phyloP scores from a whole-genome alignment of 2,329 filamentous ascomycete genomes.

The Fusarium tanahbumbuense region DNA sequence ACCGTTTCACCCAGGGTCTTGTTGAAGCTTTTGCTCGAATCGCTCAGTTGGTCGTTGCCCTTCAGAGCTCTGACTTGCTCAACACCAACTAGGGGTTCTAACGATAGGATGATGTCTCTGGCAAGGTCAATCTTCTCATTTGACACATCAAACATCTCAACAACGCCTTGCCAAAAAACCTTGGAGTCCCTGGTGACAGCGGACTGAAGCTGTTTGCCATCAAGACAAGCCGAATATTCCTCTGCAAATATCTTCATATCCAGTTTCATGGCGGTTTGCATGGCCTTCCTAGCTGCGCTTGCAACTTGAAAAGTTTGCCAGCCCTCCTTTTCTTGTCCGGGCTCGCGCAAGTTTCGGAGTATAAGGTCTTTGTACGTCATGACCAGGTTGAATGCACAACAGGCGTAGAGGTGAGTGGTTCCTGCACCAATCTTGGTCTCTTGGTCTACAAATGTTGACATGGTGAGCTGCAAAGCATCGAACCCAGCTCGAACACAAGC shows the following conservation, averaged over 20 bases:
- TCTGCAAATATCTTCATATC: conserved; percentile 58
- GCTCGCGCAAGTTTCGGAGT: conserved; percentile 51
- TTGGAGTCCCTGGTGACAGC: conserved; percentile 75
- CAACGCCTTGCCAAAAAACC: conserved; percentile 54
- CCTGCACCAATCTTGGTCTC: conserved; percentile 58
- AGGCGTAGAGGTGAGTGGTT: conserved; percentile 70
- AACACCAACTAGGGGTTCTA: conserved; percentile 76
- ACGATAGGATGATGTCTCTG: conserved; percentile 76
- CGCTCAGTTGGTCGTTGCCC: conserved; percentile 54
- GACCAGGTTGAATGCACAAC: conserved; percentile 73
- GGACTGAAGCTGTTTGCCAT: conserved; percentile 70
- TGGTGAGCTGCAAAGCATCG: conserved; percentile 67
- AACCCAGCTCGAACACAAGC: conserved; percentile 74
- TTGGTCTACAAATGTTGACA: conserved; percentile 66
- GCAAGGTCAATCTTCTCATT: conserved; percentile 79
- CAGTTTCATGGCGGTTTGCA: conserved; percentile 67
- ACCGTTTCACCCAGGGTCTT: conserved; percentile 68
- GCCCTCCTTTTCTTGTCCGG: conserved; percentile 47
- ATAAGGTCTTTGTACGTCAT: conserved; percentile 72
- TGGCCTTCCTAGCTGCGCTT: conserved; percentile 57
- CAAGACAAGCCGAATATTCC: conserved; percentile 68
- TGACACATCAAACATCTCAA: conserved; percentile 82
- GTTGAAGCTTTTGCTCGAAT: conserved; percentile 76
- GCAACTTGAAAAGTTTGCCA: conserved; percentile 56
- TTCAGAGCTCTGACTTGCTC: conserved; percentile 75